Conservation (phyloP, 495 filamentous ascomycete genomes). For the Talaromyces nanjingensis region DNA sequence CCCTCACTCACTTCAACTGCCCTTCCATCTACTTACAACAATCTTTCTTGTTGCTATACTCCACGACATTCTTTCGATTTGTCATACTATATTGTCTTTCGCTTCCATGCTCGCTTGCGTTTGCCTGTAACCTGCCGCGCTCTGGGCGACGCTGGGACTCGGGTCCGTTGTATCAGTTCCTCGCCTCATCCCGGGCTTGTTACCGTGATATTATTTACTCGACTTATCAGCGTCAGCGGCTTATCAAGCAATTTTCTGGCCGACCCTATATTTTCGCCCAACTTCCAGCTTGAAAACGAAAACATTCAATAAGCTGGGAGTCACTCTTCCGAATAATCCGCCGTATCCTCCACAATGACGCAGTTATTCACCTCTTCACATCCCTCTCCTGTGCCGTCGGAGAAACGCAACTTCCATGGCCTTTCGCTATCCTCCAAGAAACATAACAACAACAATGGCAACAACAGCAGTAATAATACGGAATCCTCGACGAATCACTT, state of each 20-base stretch:
- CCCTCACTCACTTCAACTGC: not conserved
- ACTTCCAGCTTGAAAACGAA: not conserved
- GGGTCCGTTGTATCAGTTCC: not conserved
- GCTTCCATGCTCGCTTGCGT: not conserved
- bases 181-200: not conserved
- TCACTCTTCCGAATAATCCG: not conserved
- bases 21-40: not conserved
- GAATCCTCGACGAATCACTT: slow-evolving; percentile 52
- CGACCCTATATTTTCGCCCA: not conserved
- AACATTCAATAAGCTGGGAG: not conserved
- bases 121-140: not conserved
- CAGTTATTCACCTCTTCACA: slow-evolving; percentile 37
- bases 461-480: slow-evolving; percentile 10
- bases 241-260: not conserved
- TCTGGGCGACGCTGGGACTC: slow-evolving; percentile 4
- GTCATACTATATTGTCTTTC: not conserved
- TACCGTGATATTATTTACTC: not conserved
- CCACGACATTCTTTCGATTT: not conserved
- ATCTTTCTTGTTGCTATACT: not conserved
- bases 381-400: slow-evolving; percentile 34
- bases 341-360: slow-evolving; percentile 27
- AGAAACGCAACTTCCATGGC: slow-evolving; percentile 42
- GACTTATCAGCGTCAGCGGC: not conserved
- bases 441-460: slow-evolving; percentile 22
- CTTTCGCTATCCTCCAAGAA: slow-evolving; percentile 42